Percentiles rank a stretch among this genome's conserved stretches.
Conservation (phyloP, 2,329 filamentous ascomycete species). For the Pestalotiopsis sp. region DNA sequence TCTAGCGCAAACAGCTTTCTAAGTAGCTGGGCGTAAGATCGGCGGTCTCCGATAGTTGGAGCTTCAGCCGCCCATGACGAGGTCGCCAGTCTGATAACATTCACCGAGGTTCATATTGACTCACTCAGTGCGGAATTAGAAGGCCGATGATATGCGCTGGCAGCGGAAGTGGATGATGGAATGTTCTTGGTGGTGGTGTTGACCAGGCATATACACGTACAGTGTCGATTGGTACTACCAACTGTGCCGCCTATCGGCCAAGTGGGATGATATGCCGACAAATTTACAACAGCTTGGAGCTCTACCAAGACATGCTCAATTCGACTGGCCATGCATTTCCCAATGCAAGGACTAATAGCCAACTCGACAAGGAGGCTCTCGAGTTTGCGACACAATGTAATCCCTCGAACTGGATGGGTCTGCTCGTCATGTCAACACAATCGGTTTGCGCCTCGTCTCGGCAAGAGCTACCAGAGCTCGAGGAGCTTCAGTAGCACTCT, state of each 20-base stretch:
- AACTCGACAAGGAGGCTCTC: background rate
- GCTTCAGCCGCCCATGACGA: background rate
- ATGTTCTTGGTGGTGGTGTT: background rate
- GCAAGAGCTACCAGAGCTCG: slow-evolving; percentile 7
- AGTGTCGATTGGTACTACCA: background rate
- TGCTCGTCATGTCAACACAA: slow-evolving; percentile 28
- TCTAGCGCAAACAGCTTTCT: background rate
- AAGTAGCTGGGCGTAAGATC: background rate
- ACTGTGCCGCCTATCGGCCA: background rate
- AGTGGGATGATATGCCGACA: background rate
- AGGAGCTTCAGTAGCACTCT: slow-evolving; percentile 20
- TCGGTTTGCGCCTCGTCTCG: slow-evolving; percentile 23
- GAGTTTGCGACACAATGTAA: slow-evolving; percentile 9
- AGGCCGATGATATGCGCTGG: slow-evolving; percentile 4
- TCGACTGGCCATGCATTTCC: background rate
- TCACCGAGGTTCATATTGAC: slow-evolving; percentile 3
- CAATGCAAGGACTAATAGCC: slow-evolving; percentile 5
- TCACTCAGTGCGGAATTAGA: background rate
- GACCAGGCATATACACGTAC: background rate
- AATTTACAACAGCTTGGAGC: background rate
- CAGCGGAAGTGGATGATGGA: too few relatives aligned
- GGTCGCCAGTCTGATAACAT: background rate
- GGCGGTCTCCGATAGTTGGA: background rate
- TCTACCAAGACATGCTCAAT: background rate
- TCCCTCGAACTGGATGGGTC: slow-evolving; percentile 25